phyloP scores from a whole-genome alignment of 139 green algal genomes.

The Closterium sp. region DNA sequence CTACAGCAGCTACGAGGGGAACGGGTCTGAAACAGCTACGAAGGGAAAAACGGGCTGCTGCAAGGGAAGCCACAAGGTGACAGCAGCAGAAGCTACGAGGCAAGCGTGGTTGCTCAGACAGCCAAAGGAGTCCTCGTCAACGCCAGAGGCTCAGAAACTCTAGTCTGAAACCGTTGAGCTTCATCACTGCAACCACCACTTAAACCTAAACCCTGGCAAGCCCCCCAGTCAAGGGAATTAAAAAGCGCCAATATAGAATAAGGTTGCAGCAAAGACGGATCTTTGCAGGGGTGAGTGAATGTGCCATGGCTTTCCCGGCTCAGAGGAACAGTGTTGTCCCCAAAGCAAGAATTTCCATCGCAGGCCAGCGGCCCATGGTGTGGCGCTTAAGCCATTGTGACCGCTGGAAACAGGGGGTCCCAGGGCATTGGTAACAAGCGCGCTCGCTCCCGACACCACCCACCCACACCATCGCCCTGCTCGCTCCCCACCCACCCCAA shows the following conservation, averaged over 20 bases:
- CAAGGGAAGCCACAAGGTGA: too few relatives aligned
- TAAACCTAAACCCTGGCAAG: not conserved
- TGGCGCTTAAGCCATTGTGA: not conserved
- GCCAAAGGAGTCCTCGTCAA: not conserved
- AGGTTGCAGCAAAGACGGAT: not conserved
- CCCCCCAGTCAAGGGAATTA: not conserved
- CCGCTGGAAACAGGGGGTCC: not conserved
- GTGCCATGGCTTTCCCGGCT: not conserved
- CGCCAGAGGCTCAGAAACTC: not conserved
- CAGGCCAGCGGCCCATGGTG: not conserved
- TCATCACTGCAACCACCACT: not conserved
- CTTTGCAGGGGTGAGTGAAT: not conserved
- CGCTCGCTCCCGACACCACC: too few relatives aligned
- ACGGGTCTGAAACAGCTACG: too few relatives aligned
- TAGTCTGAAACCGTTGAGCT: not conserved
- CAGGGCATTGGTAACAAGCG: not conserved
- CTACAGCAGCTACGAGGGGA: not conserved
- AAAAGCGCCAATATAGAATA: not conserved
- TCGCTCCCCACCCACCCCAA: too few relatives aligned
- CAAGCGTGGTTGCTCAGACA: not conserved
- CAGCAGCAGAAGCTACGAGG: too few relatives aligned
- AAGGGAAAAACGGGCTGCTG: too few relatives aligned
- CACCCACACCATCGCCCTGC: too few relatives aligned
- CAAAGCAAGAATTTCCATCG: not conserved
- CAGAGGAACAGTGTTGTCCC: not conserved